These are phyloP conservation scores for Carex scoparia DNA, from an alignment of 176 grass and related monocot species.

Conservation along the genomic window DNA sequence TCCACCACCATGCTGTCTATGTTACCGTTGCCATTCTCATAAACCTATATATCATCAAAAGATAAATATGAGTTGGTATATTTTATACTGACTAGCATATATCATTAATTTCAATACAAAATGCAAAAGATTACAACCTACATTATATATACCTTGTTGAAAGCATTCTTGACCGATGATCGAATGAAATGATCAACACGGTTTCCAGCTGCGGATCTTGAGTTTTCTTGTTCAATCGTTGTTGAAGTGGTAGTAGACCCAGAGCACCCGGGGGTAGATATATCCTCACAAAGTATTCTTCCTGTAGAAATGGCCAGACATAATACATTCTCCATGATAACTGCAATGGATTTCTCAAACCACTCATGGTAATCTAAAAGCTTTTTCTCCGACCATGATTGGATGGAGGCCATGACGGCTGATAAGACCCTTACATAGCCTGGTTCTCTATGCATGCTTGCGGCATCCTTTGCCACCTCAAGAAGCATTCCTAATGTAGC, in stretches of 20 bases:
- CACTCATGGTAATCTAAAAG: constrained; percentile 55
- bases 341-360: constrained; percentile 29
- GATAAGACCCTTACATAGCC: constrained; percentile 43
- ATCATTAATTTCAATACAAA: background rate
- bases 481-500: constrained; percentile 52
- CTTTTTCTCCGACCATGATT: constrained; percentile 51
- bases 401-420: constrained; percentile 37
- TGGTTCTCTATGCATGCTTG: constrained; percentile 29
- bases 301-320: constrained; percentile 32
- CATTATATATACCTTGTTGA: constrained; percentile 42
- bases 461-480: constrained; percentile 32
- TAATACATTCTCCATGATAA: constrained; percentile 45
- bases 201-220: constrained; percentile 10
- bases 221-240: constrained; percentile 8
- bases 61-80: background rate
- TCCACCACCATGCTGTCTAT: constrained; percentile 74
- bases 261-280: constrained; percentile 11
- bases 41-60: constrained; percentile 27
- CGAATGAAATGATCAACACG: constrained; percentile 46
- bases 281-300: constrained; percentile 39
- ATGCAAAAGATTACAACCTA: constrained; percentile 2
- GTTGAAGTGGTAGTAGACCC: constrained; percentile 14
- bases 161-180: constrained; percentile 50
- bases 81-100: background rate
- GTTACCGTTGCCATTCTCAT: constrained; percentile 40